Conservation (phyloP, 305 asterid genomes). For the Petunia hybrid region DNA sequence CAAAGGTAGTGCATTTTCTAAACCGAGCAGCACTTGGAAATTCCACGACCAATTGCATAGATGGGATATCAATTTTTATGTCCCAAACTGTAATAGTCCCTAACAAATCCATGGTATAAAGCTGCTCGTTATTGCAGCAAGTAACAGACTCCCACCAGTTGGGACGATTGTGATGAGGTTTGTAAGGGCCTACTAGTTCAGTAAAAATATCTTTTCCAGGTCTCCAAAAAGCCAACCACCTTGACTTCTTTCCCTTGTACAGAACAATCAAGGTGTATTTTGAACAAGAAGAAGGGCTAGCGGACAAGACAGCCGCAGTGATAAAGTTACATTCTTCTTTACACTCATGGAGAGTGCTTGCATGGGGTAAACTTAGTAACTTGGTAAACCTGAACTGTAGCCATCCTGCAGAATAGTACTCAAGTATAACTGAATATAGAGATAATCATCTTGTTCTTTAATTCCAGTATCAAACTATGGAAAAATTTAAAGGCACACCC, state of each 20-base stretch:
- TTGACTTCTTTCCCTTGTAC: too few species aligned
- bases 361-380: background rate
- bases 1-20: too few species aligned
- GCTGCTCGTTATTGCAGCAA: background rate
- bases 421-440: background rate
- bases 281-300: too few species aligned
- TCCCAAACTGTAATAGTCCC: background rate
- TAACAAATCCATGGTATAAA: background rate
- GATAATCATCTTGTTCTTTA: conserved; percentile 4
- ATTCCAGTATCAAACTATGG: background rate
- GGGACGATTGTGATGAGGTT: background rate
- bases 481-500: background rate
- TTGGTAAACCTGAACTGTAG: conserved; percentile 12
- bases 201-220: background rate
- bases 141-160: background rate
- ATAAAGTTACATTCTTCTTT: too few species aligned
- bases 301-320: too few species aligned
- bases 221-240: background rate
- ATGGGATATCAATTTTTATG: background rate
- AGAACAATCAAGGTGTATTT: too few species aligned
- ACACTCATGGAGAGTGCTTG: too few species aligned
- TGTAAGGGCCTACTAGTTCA: background rate
- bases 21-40: too few species aligned
- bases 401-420: conserved; percentile 20
- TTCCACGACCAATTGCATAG: background rate